phyloP scores from a whole-genome alignment of 495 filamentous ascomycete genomes.

The Talaromyces ruber region DNA sequence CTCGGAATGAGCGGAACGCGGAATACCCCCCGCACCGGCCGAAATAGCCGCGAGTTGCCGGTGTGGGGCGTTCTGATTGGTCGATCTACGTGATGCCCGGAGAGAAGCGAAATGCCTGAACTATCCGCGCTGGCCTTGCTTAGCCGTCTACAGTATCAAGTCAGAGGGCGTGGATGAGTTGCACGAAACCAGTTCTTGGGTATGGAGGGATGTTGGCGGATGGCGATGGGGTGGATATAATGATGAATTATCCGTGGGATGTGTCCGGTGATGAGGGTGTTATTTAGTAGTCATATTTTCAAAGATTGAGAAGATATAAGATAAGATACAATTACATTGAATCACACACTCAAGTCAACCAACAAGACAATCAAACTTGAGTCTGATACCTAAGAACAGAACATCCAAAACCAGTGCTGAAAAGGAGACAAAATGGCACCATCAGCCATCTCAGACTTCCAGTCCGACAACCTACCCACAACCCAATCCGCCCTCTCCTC shows the following conservation, averaged over 20 bases:
- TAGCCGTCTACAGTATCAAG: not conserved
- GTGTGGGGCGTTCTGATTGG: not conserved
- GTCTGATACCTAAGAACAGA: not conserved
- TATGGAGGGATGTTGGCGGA: slow-evolving; percentile 2
- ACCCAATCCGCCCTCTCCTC: slow-evolving; percentile 24
- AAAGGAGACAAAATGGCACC: slow-evolving; percentile 22
- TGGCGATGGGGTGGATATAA: not conserved
- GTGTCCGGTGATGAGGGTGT: not conserved
- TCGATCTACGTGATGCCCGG: not conserved
- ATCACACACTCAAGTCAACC: not conserved
- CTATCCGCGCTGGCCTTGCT: slow-evolving; percentile 1
- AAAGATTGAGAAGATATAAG: not conserved
- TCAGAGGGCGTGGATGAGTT: not conserved
- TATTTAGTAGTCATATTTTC: not conserved
- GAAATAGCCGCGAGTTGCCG: not conserved
- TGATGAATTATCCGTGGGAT: not conserved
- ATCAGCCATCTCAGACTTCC: slow-evolving; percentile 14
- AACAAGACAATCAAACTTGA: not conserved
- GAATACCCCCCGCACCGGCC: not conserved
- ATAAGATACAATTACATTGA: too few species aligned
- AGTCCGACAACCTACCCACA: not conserved
- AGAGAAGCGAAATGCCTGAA: not conserved
- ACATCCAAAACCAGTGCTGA: not conserved
- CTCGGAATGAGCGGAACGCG: not conserved
- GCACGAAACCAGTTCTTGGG: not conserved